Percentiles rank a stretch among this genome's conserved stretches.
phyloP scores from a whole-genome alignment of 1,284 basidiomycete genomes.

The Microbotryum violaceum region DNA sequence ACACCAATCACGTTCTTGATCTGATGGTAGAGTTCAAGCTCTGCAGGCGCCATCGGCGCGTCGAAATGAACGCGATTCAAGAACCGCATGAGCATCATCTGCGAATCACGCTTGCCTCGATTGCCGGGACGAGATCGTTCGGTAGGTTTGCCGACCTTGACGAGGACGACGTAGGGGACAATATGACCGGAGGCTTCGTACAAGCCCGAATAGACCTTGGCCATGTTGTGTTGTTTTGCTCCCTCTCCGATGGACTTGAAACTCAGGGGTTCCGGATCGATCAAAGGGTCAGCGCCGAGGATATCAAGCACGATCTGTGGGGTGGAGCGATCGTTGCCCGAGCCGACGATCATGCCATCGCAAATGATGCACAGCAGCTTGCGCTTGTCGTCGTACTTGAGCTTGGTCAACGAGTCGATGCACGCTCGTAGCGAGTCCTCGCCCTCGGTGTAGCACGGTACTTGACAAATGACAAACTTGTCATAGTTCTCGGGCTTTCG shows the following conservation, averaged over 20 bases:
- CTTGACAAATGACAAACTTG: slow-evolving; percentile 97
- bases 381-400: slow-evolving; percentile 97
- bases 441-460: slow-evolving; percentile 50
- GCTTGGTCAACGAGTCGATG: slow-evolving; percentile 85
- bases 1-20: slow-evolving; percentile 99
- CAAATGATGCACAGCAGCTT: slow-evolving; percentile 92
- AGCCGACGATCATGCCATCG: slow-evolving; percentile 97
- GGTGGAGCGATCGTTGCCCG: slow-evolving; percentile 48
- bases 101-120: slow-evolving; percentile 91
- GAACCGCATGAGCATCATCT: slow-evolving; percentile 94
- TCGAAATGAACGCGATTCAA: slow-evolving; percentile 98
- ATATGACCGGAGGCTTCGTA: slow-evolving; percentile 93
- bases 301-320: slow-evolving; percentile 87
- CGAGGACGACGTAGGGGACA: slow-evolving; percentile 71
- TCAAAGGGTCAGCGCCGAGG: slow-evolving; percentile 83
- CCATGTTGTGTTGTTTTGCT: slow-evolving; percentile 94
- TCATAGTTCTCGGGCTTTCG: slow-evolving; percentile 92
- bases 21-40: slow-evolving; percentile 97
- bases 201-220: slow-evolving; percentile 92
- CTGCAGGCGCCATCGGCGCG: slow-evolving; percentile 88
- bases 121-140: slow-evolving; percentile 91
- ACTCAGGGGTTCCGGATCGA: slow-evolving; percentile 88
- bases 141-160: slow-evolving; percentile 91
- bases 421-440: slow-evolving; percentile 78
- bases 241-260: slow-evolving; percentile 93